Percentiles rank a stretch among this genome's conserved stretches.
These are phyloP conservation scores for Rhodofomes roseus DNA, from an alignment of 1,284 basidiomycete genomes.

Conservation along the genomic window DNA sequence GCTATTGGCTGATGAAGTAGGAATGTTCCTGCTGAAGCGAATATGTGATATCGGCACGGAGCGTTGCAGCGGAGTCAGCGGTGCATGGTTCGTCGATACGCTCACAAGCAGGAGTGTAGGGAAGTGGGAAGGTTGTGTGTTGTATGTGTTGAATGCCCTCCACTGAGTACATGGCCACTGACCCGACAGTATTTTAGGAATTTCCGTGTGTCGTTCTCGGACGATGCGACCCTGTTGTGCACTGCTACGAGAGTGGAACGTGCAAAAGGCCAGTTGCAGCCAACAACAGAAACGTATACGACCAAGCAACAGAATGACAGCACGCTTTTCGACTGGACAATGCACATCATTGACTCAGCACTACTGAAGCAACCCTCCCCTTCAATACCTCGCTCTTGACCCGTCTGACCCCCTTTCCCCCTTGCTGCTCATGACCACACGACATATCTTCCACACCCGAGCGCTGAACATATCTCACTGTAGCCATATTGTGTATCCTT, in stretches of 20 bases:
- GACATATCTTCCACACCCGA: neutral
- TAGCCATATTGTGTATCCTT: no score
- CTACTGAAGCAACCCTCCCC: constrained; percentile 7
- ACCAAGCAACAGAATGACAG: constrained; percentile 17
- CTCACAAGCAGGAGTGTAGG: constrained; percentile 63
- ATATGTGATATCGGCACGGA: constrained; percentile 65
- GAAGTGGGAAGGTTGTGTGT: constrained; percentile 71
- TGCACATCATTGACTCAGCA: constrained; percentile 20
- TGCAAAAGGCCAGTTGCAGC: constrained; percentile 35
- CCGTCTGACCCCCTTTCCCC: neutral
- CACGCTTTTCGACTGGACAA: constrained; percentile 23
- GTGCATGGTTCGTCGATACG: constrained; percentile 75
- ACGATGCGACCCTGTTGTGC: constrained; percentile 49
- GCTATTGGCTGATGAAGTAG: constrained; percentile 70
- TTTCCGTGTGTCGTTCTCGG: constrained; percentile 53
- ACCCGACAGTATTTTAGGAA: constrained; percentile 40
- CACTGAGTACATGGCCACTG: neutral
- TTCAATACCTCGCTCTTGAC: neutral
- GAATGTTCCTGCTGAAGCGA: constrained; percentile 57
- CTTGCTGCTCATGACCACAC: neutral
- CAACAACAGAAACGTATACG: constrained; percentile 38
- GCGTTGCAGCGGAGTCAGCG: constrained; percentile 49
- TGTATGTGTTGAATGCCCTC: constrained; percentile 44
- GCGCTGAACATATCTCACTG: neutral
- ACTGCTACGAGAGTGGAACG: constrained; percentile 50